phyloP scores from a whole-genome alignment of 2,329 filamentous ascomycete species.

The Tolypocladium inflatum region DNA sequence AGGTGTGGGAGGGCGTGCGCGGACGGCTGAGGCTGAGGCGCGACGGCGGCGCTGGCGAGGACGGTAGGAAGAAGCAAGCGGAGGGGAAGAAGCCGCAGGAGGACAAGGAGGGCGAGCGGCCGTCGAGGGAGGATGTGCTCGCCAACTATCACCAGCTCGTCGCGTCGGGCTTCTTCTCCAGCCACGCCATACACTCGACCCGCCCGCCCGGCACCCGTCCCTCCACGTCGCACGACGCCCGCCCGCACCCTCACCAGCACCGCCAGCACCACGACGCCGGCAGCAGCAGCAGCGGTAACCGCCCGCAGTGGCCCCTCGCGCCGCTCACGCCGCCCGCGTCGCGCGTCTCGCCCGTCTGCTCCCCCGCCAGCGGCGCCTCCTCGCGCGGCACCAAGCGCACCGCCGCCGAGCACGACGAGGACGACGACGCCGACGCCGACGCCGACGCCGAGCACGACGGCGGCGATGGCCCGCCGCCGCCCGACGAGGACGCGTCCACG shows the following conservation, averaged over 20 bases:
- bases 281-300: neutral
- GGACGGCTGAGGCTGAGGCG: slow-evolving; percentile 19
- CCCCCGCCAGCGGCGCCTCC: slow-evolving; percentile 22
- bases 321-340: slow-evolving; percentile 10
- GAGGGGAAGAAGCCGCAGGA: slow-evolving; percentile 8
- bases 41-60: slow-evolving; percentile 9
- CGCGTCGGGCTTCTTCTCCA: slow-evolving; percentile 47
- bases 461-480: slow-evolving; percentile 6
- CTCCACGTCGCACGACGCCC: slow-evolving; percentile 5
- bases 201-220: slow-evolving; percentile 29
- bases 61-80: slow-evolving; percentile 2
- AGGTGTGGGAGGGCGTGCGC: slow-evolving; percentile 29
- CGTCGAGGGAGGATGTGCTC: slow-evolving; percentile 39
- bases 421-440: slow-evolving; percentile 7
- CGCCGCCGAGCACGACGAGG: slow-evolving; percentile 22
- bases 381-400: slow-evolving; percentile 42
- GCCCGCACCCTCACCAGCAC: slow-evolving; percentile 9
- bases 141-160: slow-evolving; percentile 48
- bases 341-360: slow-evolving; percentile 14
- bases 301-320: slow-evolving; percentile 17
- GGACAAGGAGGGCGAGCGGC: slow-evolving; percentile 13
- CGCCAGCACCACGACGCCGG: slow-evolving; percentile 7
- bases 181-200: slow-evolving; percentile 48
- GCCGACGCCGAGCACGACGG: slow-evolving; percentile 17
- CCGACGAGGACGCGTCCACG: slow-evolving; percentile 8